phyloP scores from a whole-genome alignment of 73 alveolate genomes.

The Paramecium sexaurelia region DNA sequence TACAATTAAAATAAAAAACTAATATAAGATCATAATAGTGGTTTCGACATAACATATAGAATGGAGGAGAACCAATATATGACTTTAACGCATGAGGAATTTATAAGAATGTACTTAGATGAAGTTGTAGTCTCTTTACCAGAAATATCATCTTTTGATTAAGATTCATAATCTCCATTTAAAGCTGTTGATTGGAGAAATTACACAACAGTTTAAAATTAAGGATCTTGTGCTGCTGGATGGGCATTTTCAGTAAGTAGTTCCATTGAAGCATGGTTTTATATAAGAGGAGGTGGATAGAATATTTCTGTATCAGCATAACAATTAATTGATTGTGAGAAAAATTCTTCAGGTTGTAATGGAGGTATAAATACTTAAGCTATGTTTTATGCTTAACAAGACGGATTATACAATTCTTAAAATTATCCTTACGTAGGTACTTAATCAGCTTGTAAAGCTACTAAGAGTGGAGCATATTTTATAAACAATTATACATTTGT shows the following conservation, averaged over 20 bases:
- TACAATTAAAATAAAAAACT: neutral
- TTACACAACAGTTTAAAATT: constrained; percentile 74
- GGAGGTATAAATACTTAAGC: neutral
- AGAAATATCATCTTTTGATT: neutral
- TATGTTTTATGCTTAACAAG: neutral
- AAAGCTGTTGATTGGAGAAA: constrained; percentile 63
- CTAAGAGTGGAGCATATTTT: neutral
- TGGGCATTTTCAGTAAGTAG: constrained; percentile 85
- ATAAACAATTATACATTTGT: constrained; percentile 10
- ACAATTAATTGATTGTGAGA: constrained; percentile 54
- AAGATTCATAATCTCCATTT: neutral
- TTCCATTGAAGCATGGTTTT: constrained; percentile 72
- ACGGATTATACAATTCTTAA: constrained; percentile 42
- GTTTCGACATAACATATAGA: neutral
- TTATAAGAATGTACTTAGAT: neutral
- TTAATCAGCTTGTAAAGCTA: constrained; percentile 39
- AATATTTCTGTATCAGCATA: neutral
- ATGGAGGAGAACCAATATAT: constrained; percentile 28
- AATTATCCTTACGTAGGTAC: constrained; percentile 70
- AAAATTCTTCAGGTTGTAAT: constrained; percentile 22
- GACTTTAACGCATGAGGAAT: constrained; percentile 27
- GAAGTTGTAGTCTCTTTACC: neutral
- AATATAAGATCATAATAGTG: neutral
- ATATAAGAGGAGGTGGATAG: constrained; percentile 44
- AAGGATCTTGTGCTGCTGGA: constrained; percentile 85